Base-by-base conservation (phyloP, 345 rosid genomes). In the Rubroshorea leprosula region DNA sequence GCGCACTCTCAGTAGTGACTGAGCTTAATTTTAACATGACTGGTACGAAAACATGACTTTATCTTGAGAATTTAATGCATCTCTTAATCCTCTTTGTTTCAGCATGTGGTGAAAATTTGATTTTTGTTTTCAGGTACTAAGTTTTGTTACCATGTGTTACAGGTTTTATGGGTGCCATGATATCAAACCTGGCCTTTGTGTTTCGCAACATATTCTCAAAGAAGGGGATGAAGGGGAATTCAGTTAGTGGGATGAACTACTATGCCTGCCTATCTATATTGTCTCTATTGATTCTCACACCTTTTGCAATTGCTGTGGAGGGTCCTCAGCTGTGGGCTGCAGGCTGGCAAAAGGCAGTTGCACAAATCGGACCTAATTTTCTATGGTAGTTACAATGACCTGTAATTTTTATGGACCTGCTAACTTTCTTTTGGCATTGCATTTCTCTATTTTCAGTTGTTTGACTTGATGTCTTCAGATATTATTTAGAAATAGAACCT, bases 161-260 rank as follows among this genome's bases (percentile, higher is more conserved):
- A 92, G 99, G 99, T 58, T 92, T 92, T 60, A 86, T 92, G 99
- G 99, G 99, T 18, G 99, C 97, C 0, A 92, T 89, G 96, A 86
- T 92, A 67, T 92, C 99, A 1, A 92, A 92, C 61, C 68, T 89
- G 74, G 97, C 98, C 25, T 89, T 92, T 47, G 99, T 89, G 66
- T 81, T 92, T 23, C 79, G 97, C 1, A 89, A 92, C 79, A 89
- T 89, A 63, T 92, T 89, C 79, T 92, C 99, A 0, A 92, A 92
- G 86, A 92, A 84, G 58, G 99, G 97, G 58, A 92, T 92, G 99
- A 86, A 81, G 21, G 95, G 95, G 64, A 86, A 89, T 24, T 84
- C 96, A 6, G 87, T 92, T 64, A 83, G 97, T 50, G 99, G 96
- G 61, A 92, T 92, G 97, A 89, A 92, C 62, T 92, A 92, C 78